Percentiles rank a stretch among this genome's conserved stretches.
phyloP scores from a whole-genome alignment of 2,329 filamentous ascomycete genomes.

The Diplodia mutila region DNA sequence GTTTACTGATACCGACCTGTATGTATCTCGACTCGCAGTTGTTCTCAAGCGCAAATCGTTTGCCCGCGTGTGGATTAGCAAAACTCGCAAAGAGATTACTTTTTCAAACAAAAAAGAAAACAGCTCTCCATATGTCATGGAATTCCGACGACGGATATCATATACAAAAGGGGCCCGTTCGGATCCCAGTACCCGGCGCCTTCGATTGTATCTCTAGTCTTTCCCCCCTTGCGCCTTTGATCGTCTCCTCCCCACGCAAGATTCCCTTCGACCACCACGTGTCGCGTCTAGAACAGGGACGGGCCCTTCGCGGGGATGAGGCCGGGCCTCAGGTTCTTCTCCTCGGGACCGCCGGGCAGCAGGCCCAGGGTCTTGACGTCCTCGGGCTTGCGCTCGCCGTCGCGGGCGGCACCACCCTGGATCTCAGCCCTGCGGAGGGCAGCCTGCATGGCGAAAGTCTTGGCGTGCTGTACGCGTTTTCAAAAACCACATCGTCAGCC shows the following conservation, averaged over 20 bases:
- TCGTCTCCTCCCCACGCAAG: background rate
- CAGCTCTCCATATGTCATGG: slow-evolving; percentile 10
- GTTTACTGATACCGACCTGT: background rate
- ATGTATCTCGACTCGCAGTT: background rate
- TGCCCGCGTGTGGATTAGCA: background rate
- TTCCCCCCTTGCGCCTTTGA: background rate
- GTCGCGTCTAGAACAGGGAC: slow-evolving; percentile 1
- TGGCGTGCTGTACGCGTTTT: slow-evolving; percentile 66
- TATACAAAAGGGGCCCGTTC: background rate
- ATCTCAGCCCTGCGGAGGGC: slow-evolving; percentile 80
- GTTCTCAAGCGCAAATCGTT: background rate
- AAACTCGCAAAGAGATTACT: background rate
- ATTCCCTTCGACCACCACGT: background rate
- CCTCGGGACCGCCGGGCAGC: slow-evolving; percentile 76
- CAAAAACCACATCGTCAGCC: background rate
- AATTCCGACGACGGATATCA: slow-evolving; percentile 21
- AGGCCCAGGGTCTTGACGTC: slow-evolving; percentile 87
- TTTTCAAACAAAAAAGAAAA: background rate
- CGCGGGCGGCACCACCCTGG: slow-evolving; percentile 64
- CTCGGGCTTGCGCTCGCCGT: slow-evolving; percentile 79
- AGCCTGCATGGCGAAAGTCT: slow-evolving; percentile 76
- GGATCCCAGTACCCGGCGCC: background rate
- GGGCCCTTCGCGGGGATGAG: slow-evolving; percentile 18
- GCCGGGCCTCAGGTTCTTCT: slow-evolving; percentile 55
- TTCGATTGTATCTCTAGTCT: slow-evolving; percentile 2